Evolutionary conservation across 2,329 filamentous ascomycete species (phyloP).

Genomic region (Helotiales sp.): DNA sequence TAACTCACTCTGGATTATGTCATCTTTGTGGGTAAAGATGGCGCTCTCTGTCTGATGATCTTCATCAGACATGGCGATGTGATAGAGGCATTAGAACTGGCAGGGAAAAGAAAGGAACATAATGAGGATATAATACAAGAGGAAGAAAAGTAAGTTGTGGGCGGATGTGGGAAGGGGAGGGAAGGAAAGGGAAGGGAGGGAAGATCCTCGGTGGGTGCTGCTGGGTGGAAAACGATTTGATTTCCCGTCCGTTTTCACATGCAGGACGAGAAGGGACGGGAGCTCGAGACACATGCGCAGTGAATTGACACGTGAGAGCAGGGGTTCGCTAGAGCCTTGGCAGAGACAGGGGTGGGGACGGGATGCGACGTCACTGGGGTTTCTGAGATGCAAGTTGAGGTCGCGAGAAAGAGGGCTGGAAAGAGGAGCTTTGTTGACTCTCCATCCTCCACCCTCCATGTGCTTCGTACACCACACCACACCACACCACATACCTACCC

Average conservation of each 20-base stretch:
- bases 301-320: background rate
- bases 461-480: background rate
- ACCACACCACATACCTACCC: no score
- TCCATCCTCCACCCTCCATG: no score
- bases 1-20: constrained; percentile 38
- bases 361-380: background rate
- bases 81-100: constrained; percentile 35
- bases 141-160: no score
- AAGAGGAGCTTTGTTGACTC: no score
- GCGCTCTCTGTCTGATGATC: constrained; percentile 34
- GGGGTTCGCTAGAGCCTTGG: background rate
- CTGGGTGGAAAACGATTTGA: background rate
- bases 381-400: background rate
- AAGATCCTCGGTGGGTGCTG: constrained; percentile 14
- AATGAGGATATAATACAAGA: constrained; percentile 25
- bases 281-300: background rate
- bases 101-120: constrained; percentile 18
- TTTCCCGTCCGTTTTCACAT: constrained; percentile 4
- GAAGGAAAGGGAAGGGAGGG: constrained; percentile 9
- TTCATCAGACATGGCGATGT: constrained; percentile 41
- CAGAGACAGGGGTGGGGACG: background rate
- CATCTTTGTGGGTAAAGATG: constrained; percentile 35
- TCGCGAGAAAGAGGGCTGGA: background rate
- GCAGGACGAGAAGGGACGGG: background rate
- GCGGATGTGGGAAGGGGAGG: background rate